A percentile compares a stretch with the other conserved stretches of the same genome.
These are phyloP conservation scores for Jatropha podagrica DNA, from an alignment of 441 rosid species.

Conservation along the genomic window DNA sequence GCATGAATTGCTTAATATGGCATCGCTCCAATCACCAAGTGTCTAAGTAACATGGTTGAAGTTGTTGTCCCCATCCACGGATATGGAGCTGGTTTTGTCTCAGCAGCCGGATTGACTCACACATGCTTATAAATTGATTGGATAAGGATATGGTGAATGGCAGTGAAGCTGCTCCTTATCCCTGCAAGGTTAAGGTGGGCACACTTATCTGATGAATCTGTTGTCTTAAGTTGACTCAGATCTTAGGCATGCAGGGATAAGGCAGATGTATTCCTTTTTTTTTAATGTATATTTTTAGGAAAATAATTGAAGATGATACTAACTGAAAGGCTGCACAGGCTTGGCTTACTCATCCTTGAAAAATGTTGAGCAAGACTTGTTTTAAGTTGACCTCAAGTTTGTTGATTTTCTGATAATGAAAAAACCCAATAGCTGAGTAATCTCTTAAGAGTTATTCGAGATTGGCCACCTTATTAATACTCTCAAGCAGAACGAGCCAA, in stretches of 20 bases:
- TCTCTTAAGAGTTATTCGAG: constrained; percentile 1
- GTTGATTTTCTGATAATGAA: constrained; percentile 4
- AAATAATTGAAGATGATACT: constrained; percentile 15
- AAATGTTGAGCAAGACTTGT: not conserved
- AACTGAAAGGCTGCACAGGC: not conserved
- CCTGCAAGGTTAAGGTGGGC: constrained; percentile 99
- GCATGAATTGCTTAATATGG: constrained; percentile 34
- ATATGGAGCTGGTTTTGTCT: constrained; percentile 79
- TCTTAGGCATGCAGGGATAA: constrained; percentile 92
- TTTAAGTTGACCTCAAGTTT: constrained; percentile 6
- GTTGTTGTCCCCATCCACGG: constrained; percentile 59
- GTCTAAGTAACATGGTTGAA: constrained; percentile 52
- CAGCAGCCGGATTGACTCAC: constrained; percentile 96
- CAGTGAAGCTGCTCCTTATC: constrained; percentile 78
- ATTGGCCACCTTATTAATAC: not conserved
- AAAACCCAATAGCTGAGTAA: constrained; percentile 3
- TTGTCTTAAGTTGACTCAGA: constrained; percentile 72
- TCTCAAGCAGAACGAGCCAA: not conserved
- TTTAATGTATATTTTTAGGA: constrained; percentile 21
- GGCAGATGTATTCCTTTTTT: constrained; percentile 31
- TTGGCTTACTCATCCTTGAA: not conserved
- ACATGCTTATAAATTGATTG: constrained; percentile 37
- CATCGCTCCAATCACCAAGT: constrained; percentile 37
- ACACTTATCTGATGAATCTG: constrained; percentile 83
- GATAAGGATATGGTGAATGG: constrained; percentile 39